phyloP scores from a whole-genome alignment of 495 filamentous ascomycete species.

The Aspergillus saccharolyticus region DNA sequence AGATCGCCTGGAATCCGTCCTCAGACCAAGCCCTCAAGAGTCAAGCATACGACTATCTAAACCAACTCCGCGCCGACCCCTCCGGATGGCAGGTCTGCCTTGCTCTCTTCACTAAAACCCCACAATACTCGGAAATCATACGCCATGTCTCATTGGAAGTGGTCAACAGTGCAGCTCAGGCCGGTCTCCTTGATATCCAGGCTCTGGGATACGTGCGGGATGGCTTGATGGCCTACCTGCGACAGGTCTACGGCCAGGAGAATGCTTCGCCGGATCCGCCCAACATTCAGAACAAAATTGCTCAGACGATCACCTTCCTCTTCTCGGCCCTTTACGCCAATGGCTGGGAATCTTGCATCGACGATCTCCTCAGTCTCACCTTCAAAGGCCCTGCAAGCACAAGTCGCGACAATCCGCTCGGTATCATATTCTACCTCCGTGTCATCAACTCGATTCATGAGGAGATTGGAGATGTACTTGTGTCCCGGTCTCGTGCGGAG shows the following conservation, averaged over 20 bases:
- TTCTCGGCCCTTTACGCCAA: constrained; percentile 80
- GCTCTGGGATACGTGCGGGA: constrained; percentile 68
- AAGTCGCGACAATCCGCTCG: constrained; percentile 60
- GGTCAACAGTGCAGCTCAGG: constrained; percentile 82
- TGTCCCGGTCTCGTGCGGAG: constrained; percentile 69
- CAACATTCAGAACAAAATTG: constrained; percentile 91
- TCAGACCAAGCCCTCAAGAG: constrained; percentile 68
- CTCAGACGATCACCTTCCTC: constrained; percentile 88
- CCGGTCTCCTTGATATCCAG: constrained; percentile 61
- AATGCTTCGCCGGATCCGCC: constrained; percentile 56
- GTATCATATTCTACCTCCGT: constrained; percentile 82
- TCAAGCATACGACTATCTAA: constrained; percentile 85
- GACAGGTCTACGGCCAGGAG: constrained; percentile 60
- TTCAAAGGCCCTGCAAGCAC: constrained; percentile 43
- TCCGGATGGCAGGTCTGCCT: constrained; percentile 84
- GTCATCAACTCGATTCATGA: constrained; percentile 86
- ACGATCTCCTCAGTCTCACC: constrained; percentile 74
- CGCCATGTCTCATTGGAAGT: constrained; percentile 85
- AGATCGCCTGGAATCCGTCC: constrained; percentile 77
- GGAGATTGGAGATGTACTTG: constrained; percentile 88
- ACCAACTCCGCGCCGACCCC: constrained; percentile 71
- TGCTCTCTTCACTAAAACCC: constrained; percentile 73
- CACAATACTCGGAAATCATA: constrained; percentile 74
- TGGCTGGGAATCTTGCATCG: constrained; percentile 82
- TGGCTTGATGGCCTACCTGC: constrained; percentile 70